Evolutionary conservation across 805 yeast species (phyloP), one percentile per base, ranked within the genome.

Genomic region (Lipomyces yamanashiensis): DNA sequence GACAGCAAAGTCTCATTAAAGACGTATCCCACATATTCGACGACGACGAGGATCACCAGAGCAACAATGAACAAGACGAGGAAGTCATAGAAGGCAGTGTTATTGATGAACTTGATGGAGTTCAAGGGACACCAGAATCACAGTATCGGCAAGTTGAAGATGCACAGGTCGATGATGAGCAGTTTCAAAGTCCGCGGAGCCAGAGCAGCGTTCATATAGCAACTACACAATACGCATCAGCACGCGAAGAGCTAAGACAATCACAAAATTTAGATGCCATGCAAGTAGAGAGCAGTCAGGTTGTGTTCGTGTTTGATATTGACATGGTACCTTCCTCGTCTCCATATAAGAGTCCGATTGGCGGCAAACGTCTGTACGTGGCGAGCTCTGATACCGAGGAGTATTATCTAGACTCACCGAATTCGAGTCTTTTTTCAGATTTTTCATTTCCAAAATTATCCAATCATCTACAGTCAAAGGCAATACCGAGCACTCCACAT

Each of bases 381-480:
- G 40, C 56, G 7, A 60, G 63, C 41, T 55, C 59, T 5, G 63
- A 60, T 17, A 41, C 55, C 2, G 63, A 60, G 44, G 63, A 60
- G 17, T 54, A 60, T 15, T 49, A 54, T 43, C 49, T 49, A 39
- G 61, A 49, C 39, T 40, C 34, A 3, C n/a, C 52, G 7, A 12
- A 15, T n/a, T 54, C 58, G 13, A 54, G 58, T 41, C 58, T 51
- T 15, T 2, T 51, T 21, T 19, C 19, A 19, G 23, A 36, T 37
- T 21, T 17, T 28, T 21, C 33, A 34, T 15, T n/a, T 33, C 33
- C 23, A 17, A 40, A 28, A 8, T 10, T 39, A 13, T 13, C 19
- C 21, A 23, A 49, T 19, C 47, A 43, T 43, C 19, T 7, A 39
- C 41, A 39, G 47, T 10, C 47, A 43, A 43, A 8, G 28, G 5